Evolutionary conservation across 495 filamentous ascomycete species (phyloP).

Genomic region (Filosporella fistucella): DNA sequence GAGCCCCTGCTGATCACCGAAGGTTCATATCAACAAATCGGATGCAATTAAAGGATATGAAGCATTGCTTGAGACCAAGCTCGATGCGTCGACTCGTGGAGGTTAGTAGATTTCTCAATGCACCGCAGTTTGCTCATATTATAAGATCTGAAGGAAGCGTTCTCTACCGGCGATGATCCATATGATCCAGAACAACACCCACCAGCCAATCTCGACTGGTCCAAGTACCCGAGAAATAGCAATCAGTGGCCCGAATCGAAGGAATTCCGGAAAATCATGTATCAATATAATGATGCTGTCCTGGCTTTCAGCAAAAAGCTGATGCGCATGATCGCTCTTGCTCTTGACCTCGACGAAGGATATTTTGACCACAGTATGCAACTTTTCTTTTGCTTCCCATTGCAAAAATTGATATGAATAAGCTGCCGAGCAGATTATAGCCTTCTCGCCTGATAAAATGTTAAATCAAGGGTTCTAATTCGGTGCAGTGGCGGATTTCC

Average conservation of each 20-base stretch:
- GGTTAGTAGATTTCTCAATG: background rate
- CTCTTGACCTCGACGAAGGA: constrained; percentile 31
- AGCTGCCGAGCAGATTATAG: too few species aligned
- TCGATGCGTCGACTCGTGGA: background rate
- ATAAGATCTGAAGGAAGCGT: constrained; percentile 29
- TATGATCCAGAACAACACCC: constrained; percentile 19
- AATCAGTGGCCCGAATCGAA: constrained; percentile 30
- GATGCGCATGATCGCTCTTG: constrained; percentile 37
- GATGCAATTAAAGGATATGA: background rate
- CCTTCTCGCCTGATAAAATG: too few species aligned
- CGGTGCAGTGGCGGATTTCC: too few species aligned
- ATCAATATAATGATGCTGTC: constrained; percentile 2
- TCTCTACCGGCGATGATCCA: background rate
- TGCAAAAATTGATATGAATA: too few species aligned
- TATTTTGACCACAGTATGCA: constrained; percentile 31
- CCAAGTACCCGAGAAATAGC: background rate
- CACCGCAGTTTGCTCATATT: background rate
- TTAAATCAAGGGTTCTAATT: too few species aligned
- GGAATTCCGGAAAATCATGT: constrained; percentile 14
- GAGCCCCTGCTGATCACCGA: too few species aligned
- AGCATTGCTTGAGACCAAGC: background rate
- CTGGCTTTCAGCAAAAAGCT: constrained; percentile 26
- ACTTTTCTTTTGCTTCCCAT: constrained; percentile 15
- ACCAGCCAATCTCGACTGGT: constrained; percentile 30
- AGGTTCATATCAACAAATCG: constrained; percentile 4